Conservation (phyloP, 257 asterid species). For the Petunia axillaris region DNA sequence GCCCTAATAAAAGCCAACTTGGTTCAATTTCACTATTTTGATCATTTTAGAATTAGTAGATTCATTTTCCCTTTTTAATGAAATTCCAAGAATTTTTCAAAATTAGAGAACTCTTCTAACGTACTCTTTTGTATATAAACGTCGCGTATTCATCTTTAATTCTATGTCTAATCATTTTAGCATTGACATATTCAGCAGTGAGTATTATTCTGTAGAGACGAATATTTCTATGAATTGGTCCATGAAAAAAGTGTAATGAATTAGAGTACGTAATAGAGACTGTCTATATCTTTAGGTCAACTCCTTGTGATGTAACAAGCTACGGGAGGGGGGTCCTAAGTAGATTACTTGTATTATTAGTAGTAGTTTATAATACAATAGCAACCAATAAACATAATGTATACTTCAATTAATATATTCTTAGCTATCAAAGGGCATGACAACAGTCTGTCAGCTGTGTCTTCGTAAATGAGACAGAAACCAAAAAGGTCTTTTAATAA, state of each 20-base stretch:
- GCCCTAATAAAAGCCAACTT: too few species aligned
- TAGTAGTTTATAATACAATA: not conserved
- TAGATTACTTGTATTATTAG: not conserved
- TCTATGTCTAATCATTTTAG: conserved; percentile 45
- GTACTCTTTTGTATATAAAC: conserved; percentile 11
- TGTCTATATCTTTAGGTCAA: conserved; percentile 55
- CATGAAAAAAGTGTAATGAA: not conserved
- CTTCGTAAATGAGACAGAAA: conserved; percentile 3
- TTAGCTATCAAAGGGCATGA: not conserved
- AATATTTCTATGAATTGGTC: not conserved
- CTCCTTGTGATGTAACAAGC: conserved; percentile 34
- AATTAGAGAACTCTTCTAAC: not conserved
- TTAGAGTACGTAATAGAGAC: not conserved
- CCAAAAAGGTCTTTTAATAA: conserved; percentile 2
- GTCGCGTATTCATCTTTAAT: conserved; percentile 39
- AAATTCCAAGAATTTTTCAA: not conserved
- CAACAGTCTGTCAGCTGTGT: conserved; percentile 26
- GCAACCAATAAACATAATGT: conserved; percentile 2
- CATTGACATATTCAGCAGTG: conserved; percentile 36
- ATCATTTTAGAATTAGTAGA: too few species aligned
- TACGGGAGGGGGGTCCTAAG: conserved; percentile 7
- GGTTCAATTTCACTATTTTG: too few species aligned
- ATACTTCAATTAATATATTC: conserved; percentile 23
- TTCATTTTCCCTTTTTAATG: not conserved
- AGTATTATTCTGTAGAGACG: not conserved